Evolutionary conservation across 1,284 basidiomycete genomes (phyloP).

Genomic region (Leccinum griseonigrum): DNA sequence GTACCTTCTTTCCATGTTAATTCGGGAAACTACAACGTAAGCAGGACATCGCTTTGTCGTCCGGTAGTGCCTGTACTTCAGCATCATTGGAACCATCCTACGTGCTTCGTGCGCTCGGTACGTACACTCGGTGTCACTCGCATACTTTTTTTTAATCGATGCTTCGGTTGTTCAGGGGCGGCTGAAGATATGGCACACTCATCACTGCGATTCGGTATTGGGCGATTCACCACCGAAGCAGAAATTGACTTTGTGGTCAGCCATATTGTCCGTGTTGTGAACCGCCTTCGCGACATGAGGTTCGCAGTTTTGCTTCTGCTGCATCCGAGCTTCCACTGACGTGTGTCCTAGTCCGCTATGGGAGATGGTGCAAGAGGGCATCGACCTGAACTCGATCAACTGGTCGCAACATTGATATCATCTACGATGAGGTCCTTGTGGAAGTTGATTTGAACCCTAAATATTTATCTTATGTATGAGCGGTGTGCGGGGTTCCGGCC

Average conservation of each 20-base stretch:
- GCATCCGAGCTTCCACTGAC: conserved; percentile 9
- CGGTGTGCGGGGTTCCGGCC: conserved; percentile 14
- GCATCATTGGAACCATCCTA: conserved; percentile 99
- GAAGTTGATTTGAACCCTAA: conserved; percentile 1
- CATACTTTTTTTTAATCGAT: conserved; percentile 1
- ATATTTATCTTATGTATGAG: neutral
- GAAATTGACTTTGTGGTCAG: conserved; percentile 95
- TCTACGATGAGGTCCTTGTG: neutral
- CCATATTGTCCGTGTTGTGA: conserved; percentile 87
- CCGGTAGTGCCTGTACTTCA: conserved; percentile 97
- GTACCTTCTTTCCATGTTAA: conserved; percentile 27
- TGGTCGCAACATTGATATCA: conserved; percentile 72
- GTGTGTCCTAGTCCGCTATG: conserved; percentile 71
- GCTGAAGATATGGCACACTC: conserved; percentile 99
- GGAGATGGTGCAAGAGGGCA: conserved; percentile 99
- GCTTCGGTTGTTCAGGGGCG: conserved; percentile 53
- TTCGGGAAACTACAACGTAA: conserved; percentile 2
- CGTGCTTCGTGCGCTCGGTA: conserved; percentile 92
- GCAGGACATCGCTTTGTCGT: conserved; percentile 94
- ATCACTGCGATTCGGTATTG: conserved; percentile 95
- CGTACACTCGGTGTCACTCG: conserved; percentile 14
- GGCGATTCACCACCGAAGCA: conserved; percentile 96
- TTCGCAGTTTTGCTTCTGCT: conserved; percentile 14
- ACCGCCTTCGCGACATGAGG: conserved; percentile 71
- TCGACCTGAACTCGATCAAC: conserved; percentile 90